Evolutionary conservation across 2,329 filamentous ascomycete species (phyloP), one percentile per base, ranked within the genome.

Genomic region (Epichloe baconii): DNA sequence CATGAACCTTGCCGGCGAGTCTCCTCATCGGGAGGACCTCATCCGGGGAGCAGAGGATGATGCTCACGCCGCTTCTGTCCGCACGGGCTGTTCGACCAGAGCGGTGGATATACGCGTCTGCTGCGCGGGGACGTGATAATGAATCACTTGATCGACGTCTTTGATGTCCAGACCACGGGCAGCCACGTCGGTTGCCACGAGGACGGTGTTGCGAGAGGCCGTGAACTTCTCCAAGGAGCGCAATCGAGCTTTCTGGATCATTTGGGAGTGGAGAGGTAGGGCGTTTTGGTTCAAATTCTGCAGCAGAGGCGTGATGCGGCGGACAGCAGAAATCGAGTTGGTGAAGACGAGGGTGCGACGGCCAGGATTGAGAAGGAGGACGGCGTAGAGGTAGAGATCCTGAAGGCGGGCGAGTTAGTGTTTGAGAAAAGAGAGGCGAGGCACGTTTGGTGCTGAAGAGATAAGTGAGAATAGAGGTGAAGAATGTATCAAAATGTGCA

Each of bases 241-340:
- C n/a, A 96, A 75, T 44, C 93, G 88, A 3, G 93, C 90, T 67
- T 97, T 97, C 68, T 98, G 93, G 1, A 83, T 77, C 93, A 98
- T 97, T 56, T 89, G 86, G 0, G 89, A 96, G 68, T 98, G 93
- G 0, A 98, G 73, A 0, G 86, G 82, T 11, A 88, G 73, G 1
- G 83, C 85, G 2, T 84, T 82, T 8, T 96, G 75, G 55, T 84
- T 79, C 48, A 98, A 80, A 57, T 87, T 88, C 59, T 91, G 82
- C 2, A 98, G 77, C 62, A 96, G 79, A 0, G 91, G 88, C 0
- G 85, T 82, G 12, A 98, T 74, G 38, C 93, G 87, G 44, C 89
- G 85, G 48, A 95, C 91, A 3, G 91, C 86, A 49, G 86, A 87
- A 66, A 98, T 96, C 44, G 90, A 95, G 70, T 98, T 98, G 31